Evolutionary conservation across 1,284 basidiomycete genomes (phyloP), one percentile per base, ranked within the genome.

Genomic region (Phlebopus sp.): DNA sequence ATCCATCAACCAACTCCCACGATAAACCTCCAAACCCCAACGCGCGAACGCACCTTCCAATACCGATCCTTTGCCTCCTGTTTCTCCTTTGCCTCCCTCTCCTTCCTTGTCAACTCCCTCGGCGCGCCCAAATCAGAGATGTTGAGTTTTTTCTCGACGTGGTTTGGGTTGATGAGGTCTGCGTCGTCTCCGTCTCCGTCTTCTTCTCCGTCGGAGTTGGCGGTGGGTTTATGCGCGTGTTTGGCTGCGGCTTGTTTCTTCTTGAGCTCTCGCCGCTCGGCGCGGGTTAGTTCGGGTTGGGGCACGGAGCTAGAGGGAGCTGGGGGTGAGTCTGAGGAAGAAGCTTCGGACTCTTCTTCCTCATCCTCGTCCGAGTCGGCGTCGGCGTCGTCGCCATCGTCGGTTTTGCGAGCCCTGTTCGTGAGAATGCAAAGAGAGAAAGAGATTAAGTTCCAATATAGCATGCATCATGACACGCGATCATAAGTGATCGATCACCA

Each of bases 61-160:
- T 93, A 94, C 29, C 78, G 74, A 36, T 92, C 90, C 59, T 88
- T 80, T 0, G 92, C 90, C 5, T 92, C 90, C 62, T 90, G 81
- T 73, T 92, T 93, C 68, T 94, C 91, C 60, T 91, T 91, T 59
- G 82, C 82, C 62, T 96, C 93, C 55, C 92, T 77, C 67, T 92
- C 90, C 52, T 79, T 76, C 50, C 90, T 72, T 25, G 78, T 76
- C 48, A 86, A 60, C 61, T 88, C 77, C 51, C 71, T 68, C 1
- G 81, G 77, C 9, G 72, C 69, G 43, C 70, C 72, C 18, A 86
- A 56, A 62, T 86, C 84, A 5, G 81, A 75, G 32, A 87, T 81
- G 43, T 75, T 85, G 64, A 86, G 57, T 60, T 82, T 83, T 74
- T 81, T 84, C 59, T 71, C 61, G 44, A 81, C 72, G 59, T 80